A percentile compares a stretch with the other conserved stretches of the same genome.
Conservation (phyloP, 805 yeast species). For the Kuraishia molischiana region DNA sequence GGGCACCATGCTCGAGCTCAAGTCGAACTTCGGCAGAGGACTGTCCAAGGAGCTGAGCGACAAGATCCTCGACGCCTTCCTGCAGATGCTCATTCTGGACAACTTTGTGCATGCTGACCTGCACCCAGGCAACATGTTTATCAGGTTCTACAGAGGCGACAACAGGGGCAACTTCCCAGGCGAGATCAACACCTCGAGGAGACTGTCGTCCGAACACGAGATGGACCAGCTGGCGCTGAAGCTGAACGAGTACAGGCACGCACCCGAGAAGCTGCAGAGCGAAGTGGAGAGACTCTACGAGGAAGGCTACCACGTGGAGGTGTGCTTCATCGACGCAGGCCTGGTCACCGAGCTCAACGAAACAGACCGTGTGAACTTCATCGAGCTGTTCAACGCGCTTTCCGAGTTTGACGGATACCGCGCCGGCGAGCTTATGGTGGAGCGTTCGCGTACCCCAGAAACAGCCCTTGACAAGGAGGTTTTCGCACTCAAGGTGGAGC, state of each 20-base stretch:
- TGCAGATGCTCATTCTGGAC: conserved; percentile 87
- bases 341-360: conserved; percentile 83
- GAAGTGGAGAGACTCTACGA: conserved; percentile 35
- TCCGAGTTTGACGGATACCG: conserved; percentile 88
- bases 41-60: conserved; percentile 65
- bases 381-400: conserved; percentile 80
- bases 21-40: conserved; percentile 31
- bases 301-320: conserved; percentile 68
- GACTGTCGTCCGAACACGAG: conserved; percentile 33
- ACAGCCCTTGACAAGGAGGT: conserved; percentile 78
- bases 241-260: conserved; percentile 24
- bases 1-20: conserved; percentile 50
- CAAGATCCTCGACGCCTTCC: conserved; percentile 81
- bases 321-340: conserved; percentile 91
- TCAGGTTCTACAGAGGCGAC: conserved; percentile 50
- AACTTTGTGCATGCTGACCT: conserved; percentile 94
- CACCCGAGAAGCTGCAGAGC: conserved; percentile 30
- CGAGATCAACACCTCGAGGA: conserved; percentile 22
- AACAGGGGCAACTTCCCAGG: conserved; percentile 18
- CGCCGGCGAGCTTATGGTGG: conserved; percentile 95
- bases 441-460: conserved; percentile 89
- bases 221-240: conserved; percentile 34
- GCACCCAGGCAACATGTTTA: conserved; percentile 93
- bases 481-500: conserved; percentile 81
- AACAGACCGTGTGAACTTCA: conserved; percentile 70